Evolutionary conservation across 2,329 filamentous ascomycete species (phyloP).

Genomic region (Pseudogymnoascus sp.): DNA sequence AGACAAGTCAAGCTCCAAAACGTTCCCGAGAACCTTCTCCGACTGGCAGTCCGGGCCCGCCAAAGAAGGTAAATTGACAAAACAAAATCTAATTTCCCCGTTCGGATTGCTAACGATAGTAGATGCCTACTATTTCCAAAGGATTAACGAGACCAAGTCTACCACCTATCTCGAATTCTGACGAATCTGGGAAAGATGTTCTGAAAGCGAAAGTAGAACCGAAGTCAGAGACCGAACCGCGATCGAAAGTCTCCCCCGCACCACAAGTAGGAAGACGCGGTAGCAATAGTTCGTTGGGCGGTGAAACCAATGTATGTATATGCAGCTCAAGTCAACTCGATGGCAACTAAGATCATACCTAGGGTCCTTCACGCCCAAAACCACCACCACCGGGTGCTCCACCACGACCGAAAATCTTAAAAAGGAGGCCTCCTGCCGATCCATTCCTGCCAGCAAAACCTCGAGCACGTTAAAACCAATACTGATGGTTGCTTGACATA

Average conservation of each 20-base stretch:
- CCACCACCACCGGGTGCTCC: background rate
- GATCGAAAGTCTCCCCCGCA: background rate
- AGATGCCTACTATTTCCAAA: background rate
- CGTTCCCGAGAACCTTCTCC: background rate
- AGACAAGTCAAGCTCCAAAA: background rate
- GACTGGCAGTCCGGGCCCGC: background rate
- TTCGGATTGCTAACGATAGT: background rate
- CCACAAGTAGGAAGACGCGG: background rate
- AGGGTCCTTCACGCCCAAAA: background rate
- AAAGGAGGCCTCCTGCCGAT: background rate
- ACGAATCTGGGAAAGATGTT: background rate
- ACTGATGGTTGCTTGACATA: background rate
- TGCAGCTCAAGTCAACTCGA: background rate
- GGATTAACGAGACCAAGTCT: background rate
- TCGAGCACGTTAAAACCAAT: background rate
- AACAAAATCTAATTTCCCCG: too few relatives aligned
- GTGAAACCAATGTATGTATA: background rate
- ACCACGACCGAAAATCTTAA: background rate
- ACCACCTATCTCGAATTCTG: background rate
- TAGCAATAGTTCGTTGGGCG: background rate
- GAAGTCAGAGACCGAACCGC: background rate
- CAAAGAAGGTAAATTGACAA: background rate
- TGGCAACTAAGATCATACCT: background rate
- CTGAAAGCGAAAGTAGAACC: background rate
- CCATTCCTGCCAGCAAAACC: constrained; percentile 3